These are phyloP conservation scores for Leishmania aethiopica DNA, from an alignment of 208 protist species.

Conservation along the genomic window DNA sequence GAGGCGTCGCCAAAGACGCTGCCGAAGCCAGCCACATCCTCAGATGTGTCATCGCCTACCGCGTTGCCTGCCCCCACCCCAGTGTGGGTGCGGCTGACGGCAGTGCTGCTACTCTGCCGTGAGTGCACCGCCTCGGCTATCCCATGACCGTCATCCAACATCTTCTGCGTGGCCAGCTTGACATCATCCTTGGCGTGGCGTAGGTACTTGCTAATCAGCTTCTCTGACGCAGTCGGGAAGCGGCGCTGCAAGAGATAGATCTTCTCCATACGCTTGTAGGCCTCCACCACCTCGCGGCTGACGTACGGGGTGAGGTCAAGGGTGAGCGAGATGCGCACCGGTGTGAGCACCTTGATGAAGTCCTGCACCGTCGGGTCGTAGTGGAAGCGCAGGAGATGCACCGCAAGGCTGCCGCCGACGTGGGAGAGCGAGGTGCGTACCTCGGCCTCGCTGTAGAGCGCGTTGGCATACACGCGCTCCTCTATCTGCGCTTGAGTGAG, in stretches of 20 bases:
- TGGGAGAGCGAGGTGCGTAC: constrained; percentile 60
- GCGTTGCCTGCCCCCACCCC: neutral
- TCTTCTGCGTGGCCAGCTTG: constrained; percentile 25
- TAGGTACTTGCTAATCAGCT: constrained; percentile 25
- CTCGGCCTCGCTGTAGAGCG: constrained; percentile 77
- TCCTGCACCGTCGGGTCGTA: constrained; percentile 46
- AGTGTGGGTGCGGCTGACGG: neutral
- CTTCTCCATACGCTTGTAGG: constrained; percentile 37
- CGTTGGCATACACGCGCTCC: constrained; percentile 48
- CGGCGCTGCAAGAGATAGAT: constrained; percentile 40
- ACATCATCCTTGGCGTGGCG: constrained; percentile 26
- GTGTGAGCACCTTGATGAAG: constrained; percentile 66
- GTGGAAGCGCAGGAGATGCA: constrained; percentile 88
- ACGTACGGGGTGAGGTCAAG: constrained; percentile 71
- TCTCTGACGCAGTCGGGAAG: constrained; percentile 35
- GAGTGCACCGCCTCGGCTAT: constrained; percentile 11
- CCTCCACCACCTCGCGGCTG: constrained; percentile 36
- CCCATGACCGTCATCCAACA: constrained; percentile 33
- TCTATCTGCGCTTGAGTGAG: constrained; percentile 21
- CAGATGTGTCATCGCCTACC: constrained; percentile 7
- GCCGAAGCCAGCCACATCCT: constrained; percentile 14
- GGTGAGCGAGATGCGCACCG: constrained; percentile 56
- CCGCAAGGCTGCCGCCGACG: constrained; percentile 68
- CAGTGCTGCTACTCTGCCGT: constrained; percentile 21
- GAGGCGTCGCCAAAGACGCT: constrained; percentile 1